These are phyloP conservation scores for Xylaria sp. DNA, from an alignment of 2,329 filamentous ascomycete species.

Conservation along the genomic window DNA sequence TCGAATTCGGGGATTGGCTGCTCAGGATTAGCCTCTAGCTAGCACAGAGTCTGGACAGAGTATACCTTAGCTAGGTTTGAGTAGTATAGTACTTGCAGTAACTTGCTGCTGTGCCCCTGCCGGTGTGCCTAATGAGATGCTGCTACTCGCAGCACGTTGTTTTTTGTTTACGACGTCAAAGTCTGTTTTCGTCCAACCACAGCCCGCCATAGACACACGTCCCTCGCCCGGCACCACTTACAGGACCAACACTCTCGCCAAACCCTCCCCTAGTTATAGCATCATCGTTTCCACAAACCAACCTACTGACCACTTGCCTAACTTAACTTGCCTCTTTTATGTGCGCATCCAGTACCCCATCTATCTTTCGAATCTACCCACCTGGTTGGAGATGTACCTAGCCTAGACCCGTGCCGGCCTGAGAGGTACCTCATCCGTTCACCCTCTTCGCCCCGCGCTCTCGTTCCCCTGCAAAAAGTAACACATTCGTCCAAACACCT, in stretches of 20 bases:
- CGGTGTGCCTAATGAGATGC: constrained; percentile 19
- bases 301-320: too few relatives aligned
- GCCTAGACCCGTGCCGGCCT: neutral
- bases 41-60: too few relatives aligned
- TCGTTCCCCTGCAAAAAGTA: neutral
- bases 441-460: neutral
- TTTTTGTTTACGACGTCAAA: constrained; percentile 15
- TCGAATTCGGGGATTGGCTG: neutral
- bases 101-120: neutral
- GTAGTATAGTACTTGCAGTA: neutral
- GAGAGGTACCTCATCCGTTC: neutral
- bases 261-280: constrained; percentile 11
- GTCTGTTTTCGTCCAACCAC: constrained; percentile 49
- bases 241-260: constrained; percentile 39
- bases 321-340: too few relatives aligned
- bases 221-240: constrained; percentile 45
- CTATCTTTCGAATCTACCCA: neutral
- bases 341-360: too few relatives aligned
- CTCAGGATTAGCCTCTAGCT: too few relatives aligned
- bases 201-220: constrained; percentile 47
- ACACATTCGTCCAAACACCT: neutral
- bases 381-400: neutral
- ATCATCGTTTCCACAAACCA: constrained; percentile 19
- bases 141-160: constrained; percentile 20
- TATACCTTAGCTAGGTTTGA: too few relatives aligned